Evolutionary conservation across 2,329 filamentous ascomycete genomes (phyloP).

Genomic region (Aspergillus udagawae): DNA sequence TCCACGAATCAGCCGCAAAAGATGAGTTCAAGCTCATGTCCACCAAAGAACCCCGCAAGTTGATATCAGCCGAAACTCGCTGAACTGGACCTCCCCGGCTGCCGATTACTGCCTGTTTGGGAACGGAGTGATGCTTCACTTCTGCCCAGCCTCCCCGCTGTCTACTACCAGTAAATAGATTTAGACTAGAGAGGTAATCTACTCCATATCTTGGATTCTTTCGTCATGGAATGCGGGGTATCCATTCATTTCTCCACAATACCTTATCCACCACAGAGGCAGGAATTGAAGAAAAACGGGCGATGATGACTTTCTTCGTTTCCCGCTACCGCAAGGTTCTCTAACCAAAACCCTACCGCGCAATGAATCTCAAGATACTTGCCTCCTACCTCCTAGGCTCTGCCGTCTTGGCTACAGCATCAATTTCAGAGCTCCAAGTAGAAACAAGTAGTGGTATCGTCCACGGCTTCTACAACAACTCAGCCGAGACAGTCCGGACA

Average conservation of each 20-base stretch:
- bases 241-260: neutral
- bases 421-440: neutral
- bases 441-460: conserved; percentile 14
- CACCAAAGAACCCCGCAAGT: neutral
- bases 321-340: too few relatives aligned
- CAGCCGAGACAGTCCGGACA: conserved; percentile 10
- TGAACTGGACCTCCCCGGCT: neutral
- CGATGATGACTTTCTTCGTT: neutral
- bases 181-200: neutral
- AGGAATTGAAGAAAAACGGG: neutral
- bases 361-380: too few relatives aligned
- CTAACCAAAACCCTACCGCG: too few relatives aligned
- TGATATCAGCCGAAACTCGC: neutral
- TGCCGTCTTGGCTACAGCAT: too few relatives aligned
- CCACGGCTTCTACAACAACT: conserved; percentile 15
- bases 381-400: too few relatives aligned
- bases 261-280: too few relatives aligned
- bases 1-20: neutral
- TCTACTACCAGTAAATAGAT: neutral
- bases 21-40: neutral
- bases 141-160: too few relatives aligned
- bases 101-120: neutral
- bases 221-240: neutral
- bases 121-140: neutral
- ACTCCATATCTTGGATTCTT: neutral